Base-by-base conservation (phyloP, 306 rosid genomes). In the Quercus wislizeni region DNA sequence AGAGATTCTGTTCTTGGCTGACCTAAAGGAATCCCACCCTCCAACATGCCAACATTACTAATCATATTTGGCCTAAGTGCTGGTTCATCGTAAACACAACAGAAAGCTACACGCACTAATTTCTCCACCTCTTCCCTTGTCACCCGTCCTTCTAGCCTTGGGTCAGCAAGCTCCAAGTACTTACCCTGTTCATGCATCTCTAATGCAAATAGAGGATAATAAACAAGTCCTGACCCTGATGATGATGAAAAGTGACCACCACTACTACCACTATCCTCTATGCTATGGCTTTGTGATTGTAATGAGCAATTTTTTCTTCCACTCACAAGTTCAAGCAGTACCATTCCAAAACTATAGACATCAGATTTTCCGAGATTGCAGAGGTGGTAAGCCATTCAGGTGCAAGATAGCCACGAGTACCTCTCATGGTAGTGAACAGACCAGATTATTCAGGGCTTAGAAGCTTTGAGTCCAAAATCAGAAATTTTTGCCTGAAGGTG, bases 351-450 rank as follows among this genome's bases (percentile, higher is more conserved):
- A 80, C 97, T 91, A 35, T 94, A 94, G 23, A 92, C 99, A 62
- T 94, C 99, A 6, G 97, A 90, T 74, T 86, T 21, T 94, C 99
- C 1, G 99, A 85, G 46, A 94, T 92, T 6, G 97, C 93, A 0
- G 97, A 81, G 79, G 87, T 94, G 1, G 99, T 94, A 3, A 94
- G 95, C 97, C 99, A 94, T 83, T 94, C 97, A 3, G 99, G 99
- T 54, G 95, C 97, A 43, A 94, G 97, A 69, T 94, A 92, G 20
- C 99, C 97, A 1, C 95, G 95, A 1, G 99, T 94, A 71, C 97
- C 97, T 88, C 97, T 85, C 97, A 94, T 92, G 20, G 97, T 94
- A 73, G 99, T 94, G 83, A 94, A 94, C 18, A 94, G 86, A 83
- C 95, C 90, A 21, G 97, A 94, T 71, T 90, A 91, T 76, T 92